phyloP scores from a whole-genome alignment of 805 yeast genomes.

The Schizosaccharomyces pombe region DNA sequence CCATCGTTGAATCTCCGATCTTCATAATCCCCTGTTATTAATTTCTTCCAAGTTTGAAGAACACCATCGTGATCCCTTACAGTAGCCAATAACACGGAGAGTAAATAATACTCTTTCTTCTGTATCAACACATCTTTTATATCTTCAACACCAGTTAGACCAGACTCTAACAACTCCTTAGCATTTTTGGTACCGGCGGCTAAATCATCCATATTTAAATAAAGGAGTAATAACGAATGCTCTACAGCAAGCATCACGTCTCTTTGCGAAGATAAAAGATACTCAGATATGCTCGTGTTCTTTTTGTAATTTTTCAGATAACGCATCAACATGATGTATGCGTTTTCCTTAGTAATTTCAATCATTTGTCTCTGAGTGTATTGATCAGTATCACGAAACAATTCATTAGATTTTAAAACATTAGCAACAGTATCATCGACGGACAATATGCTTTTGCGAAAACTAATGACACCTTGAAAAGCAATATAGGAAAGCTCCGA shows the following conservation, averaged over 20 bases:
- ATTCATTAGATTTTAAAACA: not conserved
- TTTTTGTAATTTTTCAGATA: not conserved
- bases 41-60: constrained; percentile 12
- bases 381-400: not conserved
- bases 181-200: not conserved
- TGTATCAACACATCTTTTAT: not conserved
- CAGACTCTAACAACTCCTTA: not conserved
- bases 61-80: constrained; percentile 9
- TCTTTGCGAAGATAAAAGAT: not conserved
- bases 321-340: not conserved
- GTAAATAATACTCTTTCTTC: not conserved
- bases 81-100: not conserved
- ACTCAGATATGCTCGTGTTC: not conserved
- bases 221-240: not conserved
- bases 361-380: not conserved
- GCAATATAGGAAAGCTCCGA: not conserved
- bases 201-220: not conserved
- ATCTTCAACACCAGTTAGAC: not conserved
- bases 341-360: not conserved
- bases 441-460: not conserved
- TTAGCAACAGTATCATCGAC: not conserved
- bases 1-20: constrained; percentile 12
- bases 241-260: not conserved
- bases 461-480: not conserved
- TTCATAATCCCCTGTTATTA: constrained; percentile 12